phyloP scores from a whole-genome alignment of 257 asterid genomes.

The Jasminum sambac region DNA sequence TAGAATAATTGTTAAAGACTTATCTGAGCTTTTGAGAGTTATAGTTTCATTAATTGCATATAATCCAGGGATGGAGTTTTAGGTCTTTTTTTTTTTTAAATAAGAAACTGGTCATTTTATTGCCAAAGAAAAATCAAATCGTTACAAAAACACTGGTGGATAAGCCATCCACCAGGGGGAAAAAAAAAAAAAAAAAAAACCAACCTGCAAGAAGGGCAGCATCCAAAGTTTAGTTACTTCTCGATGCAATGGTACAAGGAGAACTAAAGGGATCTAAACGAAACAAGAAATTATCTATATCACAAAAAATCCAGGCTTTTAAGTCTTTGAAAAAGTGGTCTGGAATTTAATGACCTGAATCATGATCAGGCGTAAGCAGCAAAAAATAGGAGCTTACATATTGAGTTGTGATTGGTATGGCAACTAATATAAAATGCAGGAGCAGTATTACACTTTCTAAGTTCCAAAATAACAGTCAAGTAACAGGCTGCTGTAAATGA shows the following conservation, averaged over 20 bases:
- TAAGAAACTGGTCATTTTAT: too few relatives aligned
- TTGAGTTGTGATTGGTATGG: not conserved
- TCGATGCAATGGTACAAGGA: too few relatives aligned
- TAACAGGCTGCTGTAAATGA: not conserved
- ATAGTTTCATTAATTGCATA: not conserved
- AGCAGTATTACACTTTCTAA: not conserved
- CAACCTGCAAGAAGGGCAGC: too few relatives aligned
- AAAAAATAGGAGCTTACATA: not conserved
- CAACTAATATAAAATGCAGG: not conserved
- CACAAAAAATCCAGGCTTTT: too few relatives aligned
- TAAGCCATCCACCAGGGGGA: too few relatives aligned
- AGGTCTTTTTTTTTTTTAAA: too few relatives aligned
- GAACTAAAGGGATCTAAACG: too few relatives aligned
- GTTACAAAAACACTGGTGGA: too few relatives aligned
- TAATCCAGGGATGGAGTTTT: not conserved
- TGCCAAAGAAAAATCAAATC: too few relatives aligned
- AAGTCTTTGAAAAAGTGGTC: not conserved
- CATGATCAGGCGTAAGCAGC: not conserved
- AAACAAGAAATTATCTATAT: too few relatives aligned
- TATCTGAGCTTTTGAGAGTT: not conserved
- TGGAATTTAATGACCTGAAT: not conserved
- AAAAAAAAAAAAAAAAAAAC: too few relatives aligned
- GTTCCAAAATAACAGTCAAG: not conserved
- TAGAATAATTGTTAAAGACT: not conserved
- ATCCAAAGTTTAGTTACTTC: too few relatives aligned